Conservation (phyloP, 331 rosid genomes). For the Quercus phellos region DNA sequence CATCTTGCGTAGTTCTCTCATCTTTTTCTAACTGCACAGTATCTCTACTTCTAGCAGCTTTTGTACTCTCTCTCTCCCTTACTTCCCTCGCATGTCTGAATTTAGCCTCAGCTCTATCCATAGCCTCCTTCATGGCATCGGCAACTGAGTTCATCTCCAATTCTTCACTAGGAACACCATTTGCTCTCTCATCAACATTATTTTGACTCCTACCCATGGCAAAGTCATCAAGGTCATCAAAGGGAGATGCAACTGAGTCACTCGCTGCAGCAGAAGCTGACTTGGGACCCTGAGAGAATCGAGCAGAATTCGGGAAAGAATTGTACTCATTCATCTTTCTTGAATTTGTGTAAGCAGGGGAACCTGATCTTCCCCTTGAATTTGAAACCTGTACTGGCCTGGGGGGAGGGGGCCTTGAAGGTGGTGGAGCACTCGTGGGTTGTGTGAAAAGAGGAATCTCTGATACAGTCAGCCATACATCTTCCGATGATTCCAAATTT, state of each 20-base stretch:
- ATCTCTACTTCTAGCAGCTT: constrained; percentile 69
- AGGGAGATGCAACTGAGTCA: constrained; percentile 44
- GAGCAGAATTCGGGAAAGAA: constrained; percentile 50
- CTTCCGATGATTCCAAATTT: constrained; percentile 51
- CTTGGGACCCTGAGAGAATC: constrained; percentile 46
- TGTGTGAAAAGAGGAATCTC: constrained; percentile 91
- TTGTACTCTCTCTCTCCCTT: constrained; percentile 83
- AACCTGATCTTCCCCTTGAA: constrained; percentile 36
- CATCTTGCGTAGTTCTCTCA: constrained; percentile 52
- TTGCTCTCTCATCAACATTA: constrained; percentile 51
- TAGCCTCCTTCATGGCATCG: constrained; percentile 97
- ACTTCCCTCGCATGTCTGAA: constrained; percentile 88
- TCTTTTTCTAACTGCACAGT: constrained; percentile 58
- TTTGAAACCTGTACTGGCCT: constrained; percentile 64
- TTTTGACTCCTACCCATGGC: constrained; percentile 48
- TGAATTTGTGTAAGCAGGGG: constrained; percentile 36
- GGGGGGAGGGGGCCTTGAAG: constrained; percentile 97
- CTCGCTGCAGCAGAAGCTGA: constrained; percentile 47
- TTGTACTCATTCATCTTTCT: constrained; percentile 57
- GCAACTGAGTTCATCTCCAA: constrained; percentile 86
- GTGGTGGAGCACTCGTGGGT: constrained; percentile 93
- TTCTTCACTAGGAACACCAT: constrained; percentile 68
- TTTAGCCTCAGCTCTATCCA: constrained; percentile 95
- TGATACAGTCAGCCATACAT: constrained; percentile 87
- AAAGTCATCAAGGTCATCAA: constrained; percentile 76